A percentile compares a stretch with the other conserved stretches of the same genome.
These are phyloP conservation scores for Brassica cretica DNA, from an alignment of 345 rosid species.

Conservation along the genomic window DNA sequence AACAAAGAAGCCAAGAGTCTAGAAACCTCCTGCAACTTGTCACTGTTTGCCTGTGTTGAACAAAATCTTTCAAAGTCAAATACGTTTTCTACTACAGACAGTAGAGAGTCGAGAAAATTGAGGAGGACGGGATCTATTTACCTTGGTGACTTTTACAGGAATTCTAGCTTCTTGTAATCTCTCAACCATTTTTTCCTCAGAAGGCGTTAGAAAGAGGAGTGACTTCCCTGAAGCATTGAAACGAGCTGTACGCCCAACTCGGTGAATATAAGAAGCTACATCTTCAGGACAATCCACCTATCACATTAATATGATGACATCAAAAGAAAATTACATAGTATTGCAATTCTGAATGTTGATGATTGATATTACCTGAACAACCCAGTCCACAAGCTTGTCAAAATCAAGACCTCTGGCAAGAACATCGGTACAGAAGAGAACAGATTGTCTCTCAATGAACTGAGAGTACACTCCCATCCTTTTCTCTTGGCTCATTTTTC, in stretches of 20 bases:
- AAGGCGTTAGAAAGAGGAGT: slow-evolving; percentile 76
- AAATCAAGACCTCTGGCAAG: slow-evolving; percentile 97
- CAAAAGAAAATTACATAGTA: slow-evolving; percentile 17
- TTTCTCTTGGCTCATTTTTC: slow-evolving; percentile 90
- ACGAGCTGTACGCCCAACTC: slow-evolving; percentile 98
- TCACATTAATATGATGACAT: slow-evolving; percentile 13
- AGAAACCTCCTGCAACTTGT: slow-evolving; percentile 70
- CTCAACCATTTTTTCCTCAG: slow-evolving; percentile 92
- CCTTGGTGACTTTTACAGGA: slow-evolving; percentile 77
- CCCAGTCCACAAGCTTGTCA: slow-evolving; percentile 94
- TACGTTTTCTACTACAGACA: background rate
- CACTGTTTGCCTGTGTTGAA: slow-evolving; percentile 59
- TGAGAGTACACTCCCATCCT: slow-evolving; percentile 82
- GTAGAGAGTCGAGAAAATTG: background rate
- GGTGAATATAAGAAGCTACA: slow-evolving; percentile 87
- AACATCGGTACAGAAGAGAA: slow-evolving; percentile 92
- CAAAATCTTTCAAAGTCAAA: background rate
- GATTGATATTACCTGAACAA: slow-evolving; percentile 66
- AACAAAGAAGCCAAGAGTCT: slow-evolving; percentile 63
- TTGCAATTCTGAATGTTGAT: slow-evolving; percentile 3
- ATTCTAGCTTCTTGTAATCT: slow-evolving; percentile 73
- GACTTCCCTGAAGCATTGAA: slow-evolving; percentile 73
- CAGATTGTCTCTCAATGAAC: slow-evolving; percentile 76
- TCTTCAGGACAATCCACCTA: slow-evolving; percentile 97
- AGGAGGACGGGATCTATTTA: slow-evolving; percentile 44